Evolutionary conservation across 352 stramenopile genomes (phyloP).

Genomic region (Phytophthora cryptogea): DNA sequence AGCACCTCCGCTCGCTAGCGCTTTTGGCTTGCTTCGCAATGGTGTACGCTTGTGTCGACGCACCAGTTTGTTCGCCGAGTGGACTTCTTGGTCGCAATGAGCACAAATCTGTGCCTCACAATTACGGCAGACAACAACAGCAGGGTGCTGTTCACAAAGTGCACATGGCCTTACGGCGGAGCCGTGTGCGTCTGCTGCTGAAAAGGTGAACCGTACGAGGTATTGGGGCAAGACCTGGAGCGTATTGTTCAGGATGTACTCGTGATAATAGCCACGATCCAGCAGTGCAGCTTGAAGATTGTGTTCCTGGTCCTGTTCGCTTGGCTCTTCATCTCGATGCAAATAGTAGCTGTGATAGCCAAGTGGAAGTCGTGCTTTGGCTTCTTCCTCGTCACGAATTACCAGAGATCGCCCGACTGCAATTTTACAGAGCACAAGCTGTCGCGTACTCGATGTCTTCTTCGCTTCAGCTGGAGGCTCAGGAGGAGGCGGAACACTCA

Average conservation of each 20-base stretch:
- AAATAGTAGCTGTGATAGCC: slow-evolving; percentile 84
- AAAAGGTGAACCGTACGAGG: slow-evolving; percentile 67
- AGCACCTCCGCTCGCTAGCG: slow-evolving; percentile 18
- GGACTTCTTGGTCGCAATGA: slow-evolving; percentile 68
- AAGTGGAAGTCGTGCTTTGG: slow-evolving; percentile 42
- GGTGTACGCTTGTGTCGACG: slow-evolving; percentile 64
- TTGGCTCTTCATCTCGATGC: slow-evolving; percentile 14
- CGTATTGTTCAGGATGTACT: slow-evolving; percentile 74
- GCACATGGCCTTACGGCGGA: slow-evolving; percentile 43
- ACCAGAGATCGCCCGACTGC: slow-evolving; percentile 65
- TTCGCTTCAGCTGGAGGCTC: slow-evolving; percentile 19
- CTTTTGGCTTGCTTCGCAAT: slow-evolving; percentile 31
- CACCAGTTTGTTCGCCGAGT: slow-evolving; percentile 85
- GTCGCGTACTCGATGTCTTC: slow-evolving; percentile 37
- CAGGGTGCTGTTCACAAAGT: slow-evolving; percentile 64
- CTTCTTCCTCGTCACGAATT: slow-evolving; percentile 52
- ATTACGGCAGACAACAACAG: slow-evolving; percentile 54
- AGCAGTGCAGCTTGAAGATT: slow-evolving; percentile 16
- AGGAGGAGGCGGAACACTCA: slow-evolving; percentile 24
- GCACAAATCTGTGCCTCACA: slow-evolving; percentile 75
- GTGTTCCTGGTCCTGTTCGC: slow-evolving; percentile 14
- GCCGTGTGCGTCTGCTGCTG: slow-evolving; percentile 32
- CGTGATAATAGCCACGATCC: slow-evolving; percentile 63
- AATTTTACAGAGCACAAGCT: slow-evolving; percentile 80
- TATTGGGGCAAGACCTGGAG: slow-evolving; percentile 73